Evolutionary conservation across 1,284 basidiomycete genomes (phyloP), one percentile per base, ranked within the genome.

Genomic region (Malassezia globosa): DNA sequence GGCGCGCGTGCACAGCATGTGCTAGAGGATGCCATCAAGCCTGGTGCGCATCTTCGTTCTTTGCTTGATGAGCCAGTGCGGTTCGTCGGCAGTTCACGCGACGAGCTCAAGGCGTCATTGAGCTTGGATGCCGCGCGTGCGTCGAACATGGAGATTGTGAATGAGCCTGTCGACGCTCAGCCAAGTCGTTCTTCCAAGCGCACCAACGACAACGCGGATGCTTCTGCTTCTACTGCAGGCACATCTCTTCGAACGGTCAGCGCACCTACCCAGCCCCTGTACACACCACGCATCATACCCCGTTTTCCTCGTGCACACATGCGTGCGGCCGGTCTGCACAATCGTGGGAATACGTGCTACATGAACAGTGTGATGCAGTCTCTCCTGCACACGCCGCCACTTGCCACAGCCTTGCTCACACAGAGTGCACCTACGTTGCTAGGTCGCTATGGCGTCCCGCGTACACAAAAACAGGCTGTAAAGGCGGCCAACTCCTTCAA

Each of bases 311-410:
- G 55, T 24, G 51, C 35, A 29, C 26, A 54, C 25, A 46, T 59
- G 26, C 50, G 54, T n/a, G 60, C 54, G 0, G 27, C 58, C 2
- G 92, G 92, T 1, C 76, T 97, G 29, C 76, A 81, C 64, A 99
- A 99, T 73, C 82, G 76, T n/a, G 88, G 88, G 42, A 97, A 96
- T 72, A 94, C 88, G 1, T 99, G 94, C 74, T 99, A 95, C 73
- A 76, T 95, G 63, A 99, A 99, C 73, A 89, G 87, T 58, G 86
- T 85, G 26, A 75, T 97, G 51, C 94, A 99, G 75, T 87, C 88
- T 60, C 78, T 97, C 41, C 74, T 96, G 18, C 90, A 97, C 71
- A 96, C 92, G 0, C 83, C 90, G 7, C 88, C 90, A 3, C 78
- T 99, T 16, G 77, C 94, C 24, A 78, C 80, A 55, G 73, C 85